Conservation (phyloP, 306 rosid genomes). For the Fagus crenata region DNA sequence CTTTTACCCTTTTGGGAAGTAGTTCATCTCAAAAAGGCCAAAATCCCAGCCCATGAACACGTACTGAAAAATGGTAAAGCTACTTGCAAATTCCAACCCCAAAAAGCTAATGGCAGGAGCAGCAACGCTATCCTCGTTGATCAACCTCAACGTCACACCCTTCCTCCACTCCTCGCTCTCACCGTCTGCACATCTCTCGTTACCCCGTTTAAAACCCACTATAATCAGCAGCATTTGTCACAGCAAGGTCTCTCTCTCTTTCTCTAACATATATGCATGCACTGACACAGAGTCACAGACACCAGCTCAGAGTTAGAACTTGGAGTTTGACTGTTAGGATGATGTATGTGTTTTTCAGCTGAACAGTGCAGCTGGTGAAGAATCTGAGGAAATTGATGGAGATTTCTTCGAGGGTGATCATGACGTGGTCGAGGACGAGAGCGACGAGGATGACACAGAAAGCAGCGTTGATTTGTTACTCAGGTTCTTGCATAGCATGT, state of each 20-base stretch:
- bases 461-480: slow-evolving; percentile 68
- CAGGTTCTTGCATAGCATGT: slow-evolving; percentile 65
- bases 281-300: neutral
- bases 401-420: slow-evolving; percentile 39
- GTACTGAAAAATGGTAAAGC: neutral
- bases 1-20: too few species aligned
- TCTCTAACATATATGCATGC: neutral
- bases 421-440: slow-evolving; percentile 47
- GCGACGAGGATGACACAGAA: slow-evolving; percentile 59
- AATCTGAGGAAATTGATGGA: slow-evolving; percentile 41
- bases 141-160: slow-evolving; percentile 28
- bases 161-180: slow-evolving; percentile 27
- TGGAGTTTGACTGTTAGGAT: neutral
- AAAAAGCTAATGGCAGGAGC: slow-evolving; percentile 45
- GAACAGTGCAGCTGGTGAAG: slow-evolving; percentile 46
- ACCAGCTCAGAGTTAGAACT: neutral
- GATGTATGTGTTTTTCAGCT: slow-evolving; percentile 28
- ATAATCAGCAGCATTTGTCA: slow-evolving; percentile 22
- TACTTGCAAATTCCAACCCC: neutral
- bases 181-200: slow-evolving; percentile 21
- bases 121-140: slow-evolving; percentile 19
- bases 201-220: slow-evolving; percentile 23
- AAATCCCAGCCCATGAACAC: slow-evolving; percentile 2
- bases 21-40: neutral
- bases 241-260: slow-evolving; percentile 36